A percentile compares a stretch with the other conserved stretches of the same genome.
phyloP scores from a whole-genome alignment of 2,329 filamentous ascomycete genomes.

The Chrysoporthe cubensis region DNA sequence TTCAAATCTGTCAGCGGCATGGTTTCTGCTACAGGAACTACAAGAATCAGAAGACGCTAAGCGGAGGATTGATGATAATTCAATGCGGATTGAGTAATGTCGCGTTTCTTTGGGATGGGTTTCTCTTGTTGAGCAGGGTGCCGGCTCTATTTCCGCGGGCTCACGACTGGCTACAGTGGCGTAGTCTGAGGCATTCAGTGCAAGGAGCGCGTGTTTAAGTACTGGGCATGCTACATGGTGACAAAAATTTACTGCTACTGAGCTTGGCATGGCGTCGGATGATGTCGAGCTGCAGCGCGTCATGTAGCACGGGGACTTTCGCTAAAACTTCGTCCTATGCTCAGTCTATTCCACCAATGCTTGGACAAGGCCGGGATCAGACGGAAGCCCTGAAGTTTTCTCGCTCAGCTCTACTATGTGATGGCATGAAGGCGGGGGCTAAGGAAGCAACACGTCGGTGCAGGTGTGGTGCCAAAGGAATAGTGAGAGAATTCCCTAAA shows the following conservation, averaged over 20 bases:
- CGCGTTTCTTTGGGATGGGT: neutral
- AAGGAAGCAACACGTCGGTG: neutral
- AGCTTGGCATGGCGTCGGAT: neutral
- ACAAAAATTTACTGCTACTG: neutral
- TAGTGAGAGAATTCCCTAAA: neutral
- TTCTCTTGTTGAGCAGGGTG: neutral
- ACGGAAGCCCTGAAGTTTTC: neutral
- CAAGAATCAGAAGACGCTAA: constrained; percentile 47
- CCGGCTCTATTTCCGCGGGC: neutral
- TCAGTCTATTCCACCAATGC: neutral
- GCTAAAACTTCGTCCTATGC: neutral
- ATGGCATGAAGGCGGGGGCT: neutral
- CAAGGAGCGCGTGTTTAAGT: neutral
- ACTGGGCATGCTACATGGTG: neutral
- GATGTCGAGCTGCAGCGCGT: neutral
- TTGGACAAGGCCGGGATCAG: neutral
- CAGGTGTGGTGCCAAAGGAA: neutral
- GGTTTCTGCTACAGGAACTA: constrained; percentile 63
- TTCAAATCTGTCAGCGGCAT: constrained; percentile 57
- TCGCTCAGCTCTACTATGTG: neutral
- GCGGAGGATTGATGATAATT: constrained; percentile 53
- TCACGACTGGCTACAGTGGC: neutral
- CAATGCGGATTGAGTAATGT: constrained; percentile 43
- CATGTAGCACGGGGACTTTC: neutral
- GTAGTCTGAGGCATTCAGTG: neutral